Evolutionary conservation across 345 rosid species (phyloP).

Genomic region (Alliaria petiolata): DNA sequence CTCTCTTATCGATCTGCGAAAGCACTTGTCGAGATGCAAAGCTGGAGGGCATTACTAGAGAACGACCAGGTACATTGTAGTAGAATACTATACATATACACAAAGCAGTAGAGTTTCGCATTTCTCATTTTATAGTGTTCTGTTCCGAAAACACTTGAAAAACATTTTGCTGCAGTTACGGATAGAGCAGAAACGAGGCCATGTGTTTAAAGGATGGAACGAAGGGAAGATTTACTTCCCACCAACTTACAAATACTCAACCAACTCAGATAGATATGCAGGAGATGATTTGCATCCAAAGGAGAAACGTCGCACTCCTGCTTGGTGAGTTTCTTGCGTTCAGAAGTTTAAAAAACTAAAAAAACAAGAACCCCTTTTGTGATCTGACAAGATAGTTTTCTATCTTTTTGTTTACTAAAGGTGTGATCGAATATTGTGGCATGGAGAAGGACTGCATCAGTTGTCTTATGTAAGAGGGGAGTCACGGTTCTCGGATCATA

Average conservation of each 20-base stretch:
- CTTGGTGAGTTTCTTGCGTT: conserved; percentile 60
- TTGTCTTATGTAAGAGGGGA: conserved; percentile 86
- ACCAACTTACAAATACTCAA: conserved; percentile 97
- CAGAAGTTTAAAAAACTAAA: not conserved
- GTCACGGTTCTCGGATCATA: conserved; percentile 93
- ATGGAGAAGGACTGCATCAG: conserved; percentile 95
- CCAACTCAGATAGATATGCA: conserved; percentile 92
- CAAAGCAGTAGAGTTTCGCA: not conserved
- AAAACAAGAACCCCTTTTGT: not conserved
- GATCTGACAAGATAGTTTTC: not conserved
- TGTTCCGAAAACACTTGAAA: not conserved
- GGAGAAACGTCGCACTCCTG: conserved; percentile 98
- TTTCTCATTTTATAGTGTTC: not conserved
- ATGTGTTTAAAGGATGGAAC: conserved; percentile 85
- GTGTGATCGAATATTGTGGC: conserved; percentile 96
- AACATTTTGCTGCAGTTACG: conserved; percentile 53
- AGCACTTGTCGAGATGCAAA: conserved; percentile 98
- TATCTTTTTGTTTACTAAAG: conserved; percentile 30
- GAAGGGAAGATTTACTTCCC: conserved; percentile 98
- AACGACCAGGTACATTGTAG: conserved; percentile 69
- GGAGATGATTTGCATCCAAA: conserved; percentile 89
- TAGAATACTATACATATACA: not conserved
- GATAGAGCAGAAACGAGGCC: conserved; percentile 84
- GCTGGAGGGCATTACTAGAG: conserved; percentile 94
- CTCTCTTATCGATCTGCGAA: conserved; percentile 91